Conservation (phyloP, 2,329 filamentous ascomycete species). For the Pseudogymnoascus sp. region DNA sequence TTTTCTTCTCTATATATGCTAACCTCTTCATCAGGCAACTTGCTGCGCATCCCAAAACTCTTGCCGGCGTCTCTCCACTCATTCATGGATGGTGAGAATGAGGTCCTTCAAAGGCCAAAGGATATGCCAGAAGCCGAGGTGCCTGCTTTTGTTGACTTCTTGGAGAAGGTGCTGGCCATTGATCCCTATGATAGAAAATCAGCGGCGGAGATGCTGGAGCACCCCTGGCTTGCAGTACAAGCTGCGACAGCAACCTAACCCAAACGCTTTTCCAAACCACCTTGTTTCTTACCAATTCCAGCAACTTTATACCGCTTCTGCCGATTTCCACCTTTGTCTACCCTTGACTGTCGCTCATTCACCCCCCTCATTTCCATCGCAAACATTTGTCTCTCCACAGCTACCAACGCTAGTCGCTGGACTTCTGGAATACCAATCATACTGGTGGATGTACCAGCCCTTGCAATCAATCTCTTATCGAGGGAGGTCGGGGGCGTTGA, state of each 20-base stretch:
- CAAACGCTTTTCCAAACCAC: conserved; percentile 20
- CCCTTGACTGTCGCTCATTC: conserved; percentile 17
- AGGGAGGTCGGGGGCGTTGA: not conserved
- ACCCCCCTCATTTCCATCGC: conserved; percentile 17
- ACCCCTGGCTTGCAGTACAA: conserved; percentile 52
- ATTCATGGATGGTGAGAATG: not conserved
- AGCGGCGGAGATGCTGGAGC: conserved; percentile 82
- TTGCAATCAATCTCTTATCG: not conserved
- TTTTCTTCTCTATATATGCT: not conserved
- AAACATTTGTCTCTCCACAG: conserved; percentile 19
- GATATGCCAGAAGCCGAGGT: conserved; percentile 57
- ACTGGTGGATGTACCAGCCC: conserved; percentile 15
- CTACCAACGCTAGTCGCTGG: conserved; percentile 19
- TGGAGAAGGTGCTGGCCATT: conserved; percentile 81
- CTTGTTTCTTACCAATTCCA: conserved; percentile 16
- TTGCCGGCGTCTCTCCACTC: not conserved
- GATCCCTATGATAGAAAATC: conserved; percentile 81
- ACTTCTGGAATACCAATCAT: conserved; percentile 20
- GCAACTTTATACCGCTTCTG: conserved; percentile 22
- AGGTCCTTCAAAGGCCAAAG: not conserved
- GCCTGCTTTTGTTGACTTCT: conserved; percentile 67
- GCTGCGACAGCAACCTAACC: not conserved
- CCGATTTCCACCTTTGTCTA: conserved; percentile 22
- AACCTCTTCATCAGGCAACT: not conserved
- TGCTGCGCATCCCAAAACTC: not conserved